Evolutionary conservation across 2,329 filamentous ascomycete species (phyloP), one percentile per base, ranked within the genome.

Genomic region (Botrytis galanthina): DNA sequence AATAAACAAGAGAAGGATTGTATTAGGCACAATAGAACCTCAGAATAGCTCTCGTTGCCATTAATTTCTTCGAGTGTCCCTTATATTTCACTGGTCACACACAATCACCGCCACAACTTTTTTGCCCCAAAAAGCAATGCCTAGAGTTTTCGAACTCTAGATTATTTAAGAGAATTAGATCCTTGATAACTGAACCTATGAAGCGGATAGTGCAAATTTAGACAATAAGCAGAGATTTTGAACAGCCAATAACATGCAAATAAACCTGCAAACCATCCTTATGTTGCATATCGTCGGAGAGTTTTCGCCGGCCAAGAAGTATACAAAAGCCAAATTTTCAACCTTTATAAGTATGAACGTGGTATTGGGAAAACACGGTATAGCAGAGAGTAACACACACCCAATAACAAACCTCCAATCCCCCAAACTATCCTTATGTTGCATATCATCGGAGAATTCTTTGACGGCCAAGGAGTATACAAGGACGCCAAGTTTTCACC

Each of bases 41-140:
- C 4, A 7, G 5, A 14, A 0, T 1, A 6, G 48, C 4, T n/a
- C 4, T 4, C 26, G 5, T 29, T 29, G 2, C 6, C 14, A 3
- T 4, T 1, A 7, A 8, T n/a, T 51, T 6, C 14, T n/a, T 57
- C 9, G 0, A 29, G 8, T 1, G 18, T 4, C 14, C 14, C 14
- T 57, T 7, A 3, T 1, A 4, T 18, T 8, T 57, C 2, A 8
- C 4, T 1, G 3, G 14, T 3, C 8, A 57, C 7, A 3, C 8
- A 57, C 7, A 3, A 16, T 18, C 2, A 29, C n/a, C n/a, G 0
- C 32, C 14, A 7, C 1, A 4, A 9, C n/a, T 2, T 9, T 9
- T 1, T 9, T 32, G 16, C n/a, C 51, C 51, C 12, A 54, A 29
- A 54, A 18, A 57, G n/a, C n/a, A 29, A 57, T 29, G 4, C 51